Base-by-base conservation (phyloP, 352 stramenopile genomes). In the Thalassiosira oceanica region DNA sequence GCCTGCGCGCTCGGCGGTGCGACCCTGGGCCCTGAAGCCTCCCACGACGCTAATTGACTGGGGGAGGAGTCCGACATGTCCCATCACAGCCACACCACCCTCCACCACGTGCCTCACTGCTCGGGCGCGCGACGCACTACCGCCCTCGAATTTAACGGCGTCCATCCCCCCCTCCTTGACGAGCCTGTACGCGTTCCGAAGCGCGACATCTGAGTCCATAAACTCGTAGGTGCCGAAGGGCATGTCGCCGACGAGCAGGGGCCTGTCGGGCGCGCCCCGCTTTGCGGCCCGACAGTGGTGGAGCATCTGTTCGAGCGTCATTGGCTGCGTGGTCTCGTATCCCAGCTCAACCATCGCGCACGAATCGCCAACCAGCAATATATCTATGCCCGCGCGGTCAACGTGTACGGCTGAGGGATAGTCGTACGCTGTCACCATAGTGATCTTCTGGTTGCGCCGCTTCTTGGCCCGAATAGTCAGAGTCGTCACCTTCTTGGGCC, bases 361-460 rank as follows among this genome's bases (percentile, higher is more conserved):
- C 23, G 96, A 99, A 88, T 99, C 97, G 15, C 97, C 97, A 2
- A 98, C 94, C 11, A 99, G 85, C 28, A 98, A 58, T 2, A 99
- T 92, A 72, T 99, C 96, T 55, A 99, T 98, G 29, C 94, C 96
- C 1, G 96, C 96, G 37, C 96, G 86, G 70, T 98, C 95, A n/a
- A 98, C 95, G 75, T 99, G 96, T 33, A 98, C 87, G 0, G 96
- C 95, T 0, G 87, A 93, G 27, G 93, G 96, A 79, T 98, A 99
- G 79, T 99, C 94, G 75, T 99, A 99, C 2, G 96, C 96, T 24
- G 97, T 99, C 18, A 99, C 93, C 95, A 99, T 98, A n/a, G 93
- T 97, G 60, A 99, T 98, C 41, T 96, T 96, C 42, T 98, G 94
- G 24, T 93, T 91, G 69, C 96, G 96, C 74, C 92, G 84, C 80